phyloP scores from a whole-genome alignment of 2,329 filamentous ascomycete genomes.

The Paecilomyces variotii region DNA sequence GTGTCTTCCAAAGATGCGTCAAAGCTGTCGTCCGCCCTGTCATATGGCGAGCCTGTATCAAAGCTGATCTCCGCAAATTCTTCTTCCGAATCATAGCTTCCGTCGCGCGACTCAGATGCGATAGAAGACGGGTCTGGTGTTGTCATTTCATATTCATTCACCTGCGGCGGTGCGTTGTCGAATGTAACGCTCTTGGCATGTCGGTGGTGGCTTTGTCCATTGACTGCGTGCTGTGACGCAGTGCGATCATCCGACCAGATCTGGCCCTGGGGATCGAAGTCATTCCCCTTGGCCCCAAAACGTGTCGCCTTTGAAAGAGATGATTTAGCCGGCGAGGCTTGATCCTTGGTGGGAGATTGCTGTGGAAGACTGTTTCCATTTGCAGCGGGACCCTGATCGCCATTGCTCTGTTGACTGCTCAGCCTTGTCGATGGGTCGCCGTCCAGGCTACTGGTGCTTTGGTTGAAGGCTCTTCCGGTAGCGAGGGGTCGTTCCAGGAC shows the following conservation, averaged over 20 bases:
- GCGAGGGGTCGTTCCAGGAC: constrained; percentile 75
- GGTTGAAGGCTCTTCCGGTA: constrained; percentile 50
- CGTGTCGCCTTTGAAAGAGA: constrained; percentile 63
- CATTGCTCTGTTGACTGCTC: neutral
- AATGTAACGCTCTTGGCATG: constrained; percentile 97
- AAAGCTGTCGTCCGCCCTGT: constrained; percentile 73
- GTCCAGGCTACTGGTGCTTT: constrained; percentile 42
- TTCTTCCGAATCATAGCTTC: constrained; percentile 77
- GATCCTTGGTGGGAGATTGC: constrained; percentile 58
- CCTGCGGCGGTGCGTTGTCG: constrained; percentile 81
- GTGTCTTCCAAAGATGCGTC: constrained; percentile 92
- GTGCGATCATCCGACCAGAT: constrained; percentile 62
- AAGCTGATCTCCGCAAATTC: constrained; percentile 53
- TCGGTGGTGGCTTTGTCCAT: constrained; percentile 63
- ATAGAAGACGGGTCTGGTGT: constrained; percentile 93
- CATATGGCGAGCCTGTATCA: constrained; percentile 49
- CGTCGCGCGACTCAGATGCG: constrained; percentile 81
- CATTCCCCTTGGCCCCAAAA: constrained; percentile 31
- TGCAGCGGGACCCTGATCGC: constrained; percentile 10
- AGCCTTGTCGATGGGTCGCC: neutral
- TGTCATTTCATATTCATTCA: constrained; percentile 97
- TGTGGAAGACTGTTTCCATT: constrained; percentile 23
- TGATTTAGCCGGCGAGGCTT: constrained; percentile 77
- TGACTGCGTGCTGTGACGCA: constrained; percentile 50
- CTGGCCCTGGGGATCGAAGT: constrained; percentile 61